Evolutionary conservation across 805 yeast species (phyloP), one percentile per base, ranked within the genome.

Genomic region (Yarrowia phangngaensis): DNA sequence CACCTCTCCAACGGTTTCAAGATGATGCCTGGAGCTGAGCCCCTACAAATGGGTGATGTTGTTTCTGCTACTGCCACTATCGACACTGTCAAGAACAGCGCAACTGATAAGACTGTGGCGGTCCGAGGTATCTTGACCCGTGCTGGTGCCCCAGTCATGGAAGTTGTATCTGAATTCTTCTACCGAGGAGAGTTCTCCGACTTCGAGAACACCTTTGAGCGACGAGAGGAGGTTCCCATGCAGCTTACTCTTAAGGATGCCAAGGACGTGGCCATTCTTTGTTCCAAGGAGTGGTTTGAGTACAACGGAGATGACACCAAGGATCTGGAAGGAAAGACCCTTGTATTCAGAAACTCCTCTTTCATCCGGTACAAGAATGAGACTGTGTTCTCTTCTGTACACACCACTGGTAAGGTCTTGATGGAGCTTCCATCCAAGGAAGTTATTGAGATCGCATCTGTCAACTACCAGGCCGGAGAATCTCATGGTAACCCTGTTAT

Each of bases 251-350:
- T 92, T 63, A 73, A 74, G 54, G 69, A 90, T 41, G 73, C 85
- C 35, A 88, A 86, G 73, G 97, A 92, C 63, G 82, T 88, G 59
- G 96, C 98, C 43, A 87, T 92, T 52, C 76, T 92, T 67, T 78
- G 79, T 62, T 86, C 97, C 19, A 92, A 92, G 75, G 97, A 92
- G 70, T 92, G 99, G 98, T 90, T 94, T 79, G 87, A 86, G 63
- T 74, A 85, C 59, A 84, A 80, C 55, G 71, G 73, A 60, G 78
- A 76, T 53, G 57, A 62, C 23, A 45, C 53, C 28, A 78, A 75
- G 36, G 88, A 85, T 54, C 72, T 92, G 60, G 73, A 85, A 59
- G 78, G 80, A 63, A 79, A 88, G 72, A 79, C 84, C 38, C 74
- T 92, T 64, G 85, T 87, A 32, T 90, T 92, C 76, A 82, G 96